Evolutionary conservation across 2,329 filamentous ascomycete genomes (phyloP).

Genomic region (Aureobasidium sp.): DNA sequence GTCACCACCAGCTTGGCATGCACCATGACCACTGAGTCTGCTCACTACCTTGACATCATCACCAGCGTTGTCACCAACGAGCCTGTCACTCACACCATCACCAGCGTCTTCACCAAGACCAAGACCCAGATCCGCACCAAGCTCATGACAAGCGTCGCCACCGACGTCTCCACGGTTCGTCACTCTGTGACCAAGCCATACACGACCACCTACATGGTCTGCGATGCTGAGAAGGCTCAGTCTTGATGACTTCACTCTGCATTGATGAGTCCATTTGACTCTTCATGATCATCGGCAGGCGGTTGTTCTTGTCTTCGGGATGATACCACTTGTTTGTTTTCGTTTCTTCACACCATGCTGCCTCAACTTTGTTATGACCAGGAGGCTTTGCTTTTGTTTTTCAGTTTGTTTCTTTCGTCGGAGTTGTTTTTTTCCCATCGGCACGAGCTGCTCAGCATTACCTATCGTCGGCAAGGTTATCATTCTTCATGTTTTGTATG

Average conservation of each 20-base stretch:
- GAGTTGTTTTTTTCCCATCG: background rate
- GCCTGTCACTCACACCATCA: background rate
- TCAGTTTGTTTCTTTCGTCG: background rate
- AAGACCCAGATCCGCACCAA: background rate
- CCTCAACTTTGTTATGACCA: background rate
- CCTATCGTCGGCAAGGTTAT: background rate
- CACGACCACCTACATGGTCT: background rate
- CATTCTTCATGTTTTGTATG: background rate
- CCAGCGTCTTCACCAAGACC: background rate
- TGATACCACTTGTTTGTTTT: background rate
- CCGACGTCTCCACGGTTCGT: background rate
- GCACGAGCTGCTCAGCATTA: background rate
- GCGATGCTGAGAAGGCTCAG: background rate
- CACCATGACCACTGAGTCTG: background rate
- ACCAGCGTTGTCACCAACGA: background rate
- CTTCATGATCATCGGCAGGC: background rate
- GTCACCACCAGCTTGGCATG: background rate
- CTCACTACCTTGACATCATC: background rate
- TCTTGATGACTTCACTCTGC: background rate
- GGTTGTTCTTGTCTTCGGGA: background rate
- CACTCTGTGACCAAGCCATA: background rate
- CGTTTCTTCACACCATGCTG: background rate
- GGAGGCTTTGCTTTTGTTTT: background rate
- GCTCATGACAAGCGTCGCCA: background rate
- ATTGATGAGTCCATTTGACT: background rate